Base-by-base conservation (phyloP, 1,284 basidiomycete genomes). In the Boletellus sp. region DNA sequence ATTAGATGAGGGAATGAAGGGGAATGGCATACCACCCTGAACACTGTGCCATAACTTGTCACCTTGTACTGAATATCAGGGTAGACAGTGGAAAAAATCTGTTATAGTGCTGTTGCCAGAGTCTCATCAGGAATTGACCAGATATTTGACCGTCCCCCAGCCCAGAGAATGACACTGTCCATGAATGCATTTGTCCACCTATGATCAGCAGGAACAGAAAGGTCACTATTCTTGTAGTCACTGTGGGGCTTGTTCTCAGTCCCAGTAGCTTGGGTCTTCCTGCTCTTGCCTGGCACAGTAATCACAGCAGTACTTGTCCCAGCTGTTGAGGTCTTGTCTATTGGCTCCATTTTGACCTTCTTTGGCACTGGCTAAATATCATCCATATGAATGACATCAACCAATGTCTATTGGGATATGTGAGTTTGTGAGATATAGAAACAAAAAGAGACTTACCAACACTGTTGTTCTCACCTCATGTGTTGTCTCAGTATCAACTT, bases 131-230 rank as follows among this genome's bases (percentile, higher is more conserved):
- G 30, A 27, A 54, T 54, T 0, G 20, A 36, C 42, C 53, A 54
- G 19, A 43, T 32, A 13, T 48, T 44, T 13, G 27, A 2, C 5
- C 48, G 53, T 20, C 39, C 39, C 8, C 53, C 21, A 2, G 29
- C 41, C 53, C 53, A 54, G 3, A 55, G 45, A 14, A 39, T 39
- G 14, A 17, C 27, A 0, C 33, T 46, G 5, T 42, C 44, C 27
- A 41, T 36, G 20, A 49, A 47, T 9, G 8, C 7, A 5, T 19
- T 33, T 0, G 22, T 23, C 26, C 44, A 48, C 16, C 9, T 45
- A 4, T 32, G 26, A 11, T 53, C 17, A 7, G 13, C 38, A 19
- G 30, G 26, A 8, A 48, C 16, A 2, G 43, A 43, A 7, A 52
- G 50, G 3, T 52, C 38, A 8, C 16, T 30, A 27, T 48, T 52